Base-by-base conservation (phyloP, 2,329 filamentous ascomycete species). In the Trichoderma afroharzianum region DNA sequence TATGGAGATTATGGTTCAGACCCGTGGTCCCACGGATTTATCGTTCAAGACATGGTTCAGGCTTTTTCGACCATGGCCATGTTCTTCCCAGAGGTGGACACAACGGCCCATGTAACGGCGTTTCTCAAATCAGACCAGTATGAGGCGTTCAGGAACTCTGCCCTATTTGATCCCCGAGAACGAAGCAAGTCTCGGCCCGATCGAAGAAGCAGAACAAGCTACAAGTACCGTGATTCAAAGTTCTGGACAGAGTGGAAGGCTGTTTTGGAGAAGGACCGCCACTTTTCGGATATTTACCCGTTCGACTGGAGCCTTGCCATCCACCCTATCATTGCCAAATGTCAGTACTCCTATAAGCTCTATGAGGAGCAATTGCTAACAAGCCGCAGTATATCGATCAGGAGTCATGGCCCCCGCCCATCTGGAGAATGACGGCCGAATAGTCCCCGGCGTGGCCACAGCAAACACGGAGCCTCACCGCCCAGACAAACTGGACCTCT, bases 271-370 rank as follows among this genome's bases (percentile, higher is more conserved):
- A 64, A 6, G 0, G 18, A 72, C 1, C 43, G 26, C 1, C 73
- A 75, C 18, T 79, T 28, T 21, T 68, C 74, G 1, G 76, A 79
- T 11, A 53, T 72, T 1, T 78, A 74, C 39, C 77, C 76, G 3
- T 62, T 78, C 6, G 75, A 79, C 3, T 79, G 77, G 78, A 78
- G 75, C n/a, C 9, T 78, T 18, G 71, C 73, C 1, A 63, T 78
- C 47, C 75, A 76, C 1, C 77, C 77, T 2, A 76, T 77, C 9
- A 68, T 79, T 6, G 78, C 76, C 2, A 69, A 69, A 69, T 30
- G 67, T 62, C 58, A 74, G 12, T 63, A 76, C 76, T 6, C 18
- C 30, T 12, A 32, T 33, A 7, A n/a, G 14, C 11, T 14, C 1
- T n/a, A 3, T 1, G 5, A 15, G 6, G 3, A 3, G 18, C 3